Evolutionary conservation across 2,329 filamentous ascomycete species (phyloP).

Genomic region (Ophiostoma angusticollis): DNA sequence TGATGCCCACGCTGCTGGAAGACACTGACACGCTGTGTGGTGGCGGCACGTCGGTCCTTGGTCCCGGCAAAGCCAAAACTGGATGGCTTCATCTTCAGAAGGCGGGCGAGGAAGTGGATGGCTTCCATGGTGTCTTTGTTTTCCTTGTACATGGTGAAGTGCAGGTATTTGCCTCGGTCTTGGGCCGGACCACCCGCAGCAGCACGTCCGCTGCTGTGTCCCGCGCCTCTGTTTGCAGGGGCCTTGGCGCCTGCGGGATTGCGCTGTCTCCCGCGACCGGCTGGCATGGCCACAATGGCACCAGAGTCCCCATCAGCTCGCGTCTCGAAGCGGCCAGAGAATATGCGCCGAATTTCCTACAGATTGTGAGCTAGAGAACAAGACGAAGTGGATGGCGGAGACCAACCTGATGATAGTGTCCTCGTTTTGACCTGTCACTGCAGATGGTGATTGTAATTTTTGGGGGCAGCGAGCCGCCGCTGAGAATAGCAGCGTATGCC

Average conservation of each 20-base stretch:
- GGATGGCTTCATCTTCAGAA: constrained; percentile 61
- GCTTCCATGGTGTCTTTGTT: constrained; percentile 96
- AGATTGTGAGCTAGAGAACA: not conserved
- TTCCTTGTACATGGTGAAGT: constrained; percentile 91
- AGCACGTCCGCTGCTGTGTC: constrained; percentile 9
- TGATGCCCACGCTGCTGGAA: constrained; percentile 36
- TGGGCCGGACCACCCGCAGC: constrained; percentile 14
- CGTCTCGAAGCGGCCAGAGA: constrained; percentile 66
- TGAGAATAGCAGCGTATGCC: constrained; percentile 26
- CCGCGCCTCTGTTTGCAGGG: constrained; percentile 6
- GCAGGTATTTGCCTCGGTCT: constrained; percentile 46
- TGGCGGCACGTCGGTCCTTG: constrained; percentile 80
- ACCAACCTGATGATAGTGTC: constrained; percentile 35
- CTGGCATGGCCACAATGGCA: constrained; percentile 45
- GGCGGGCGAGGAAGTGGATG: constrained; percentile 60
- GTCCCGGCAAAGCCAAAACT: constrained; percentile 69
- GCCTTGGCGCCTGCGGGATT: constrained; percentile 10
- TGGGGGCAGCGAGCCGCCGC: constrained; percentile 17
- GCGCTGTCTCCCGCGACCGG: constrained; percentile 6
- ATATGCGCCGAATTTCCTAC: constrained; percentile 60
- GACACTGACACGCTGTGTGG: constrained; percentile 67
- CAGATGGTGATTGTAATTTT: constrained; percentile 28
- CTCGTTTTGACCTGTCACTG: constrained; percentile 32
- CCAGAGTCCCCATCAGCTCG: constrained; percentile 40
- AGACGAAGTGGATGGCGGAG: not conserved